These are phyloP conservation scores for Clonostachys rosea DNA, from an alignment of 2,329 filamentous ascomycete genomes.

Conservation along the genomic window DNA sequence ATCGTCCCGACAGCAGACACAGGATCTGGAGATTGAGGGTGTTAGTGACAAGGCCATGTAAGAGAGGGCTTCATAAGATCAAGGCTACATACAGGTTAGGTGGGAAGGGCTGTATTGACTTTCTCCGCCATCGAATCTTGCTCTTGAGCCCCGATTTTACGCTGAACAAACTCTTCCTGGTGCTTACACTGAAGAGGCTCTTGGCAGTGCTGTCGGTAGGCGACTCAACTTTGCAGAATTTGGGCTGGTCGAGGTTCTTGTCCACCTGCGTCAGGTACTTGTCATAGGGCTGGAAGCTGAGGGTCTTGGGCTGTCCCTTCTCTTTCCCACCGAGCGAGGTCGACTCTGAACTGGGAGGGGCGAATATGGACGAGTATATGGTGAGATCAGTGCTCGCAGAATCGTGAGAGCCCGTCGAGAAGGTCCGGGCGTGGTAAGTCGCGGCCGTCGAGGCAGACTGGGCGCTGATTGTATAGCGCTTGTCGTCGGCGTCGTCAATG, in stretches of 20 bases:
- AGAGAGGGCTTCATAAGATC: neutral
- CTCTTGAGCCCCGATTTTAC: conserved; percentile 38
- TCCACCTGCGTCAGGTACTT: conserved; percentile 41
- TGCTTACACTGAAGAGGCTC: conserved; percentile 38
- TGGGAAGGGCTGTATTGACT: conserved; percentile 21
- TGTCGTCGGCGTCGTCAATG: conserved; percentile 14
- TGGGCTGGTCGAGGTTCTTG: conserved; percentile 34
- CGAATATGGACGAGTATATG: conserved; percentile 34
- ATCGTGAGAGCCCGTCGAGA: conserved; percentile 35
- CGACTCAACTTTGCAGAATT: conserved; percentile 25
- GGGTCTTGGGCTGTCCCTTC: conserved; percentile 22
- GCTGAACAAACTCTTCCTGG: conserved; percentile 36
- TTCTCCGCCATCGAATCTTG: conserved; percentile 35
- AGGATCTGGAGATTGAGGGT: conserved; percentile 33
- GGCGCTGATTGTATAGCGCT: conserved; percentile 29
- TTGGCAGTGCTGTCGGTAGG: conserved; percentile 21
- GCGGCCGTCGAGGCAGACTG: conserved; percentile 35
- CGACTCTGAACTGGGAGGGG: conserved; percentile 9
- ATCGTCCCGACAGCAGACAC: conserved; percentile 52
- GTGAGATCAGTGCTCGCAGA: conserved; percentile 35
- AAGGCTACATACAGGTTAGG: conserved; percentile 21
- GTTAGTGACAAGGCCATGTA: neutral
- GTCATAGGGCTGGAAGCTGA: conserved; percentile 47
- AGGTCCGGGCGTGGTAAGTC: conserved; percentile 34
- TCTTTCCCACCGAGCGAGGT: conserved; percentile 4